phyloP scores from a whole-genome alignment of 2,329 filamentous ascomycete genomes.

The Fusarium austroafricanum region DNA sequence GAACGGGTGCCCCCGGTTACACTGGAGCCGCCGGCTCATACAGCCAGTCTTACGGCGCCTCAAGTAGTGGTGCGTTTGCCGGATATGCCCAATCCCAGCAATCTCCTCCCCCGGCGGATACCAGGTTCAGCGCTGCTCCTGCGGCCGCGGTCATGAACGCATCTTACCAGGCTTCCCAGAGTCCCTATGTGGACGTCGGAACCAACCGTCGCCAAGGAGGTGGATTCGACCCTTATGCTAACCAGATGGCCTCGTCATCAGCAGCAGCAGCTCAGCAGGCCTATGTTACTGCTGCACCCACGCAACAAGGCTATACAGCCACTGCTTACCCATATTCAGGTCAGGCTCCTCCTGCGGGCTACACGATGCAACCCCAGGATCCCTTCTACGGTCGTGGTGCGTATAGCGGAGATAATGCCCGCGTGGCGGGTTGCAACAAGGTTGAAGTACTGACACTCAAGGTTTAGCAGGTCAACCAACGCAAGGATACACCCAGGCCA shows the following conservation, averaged over 20 bases:
- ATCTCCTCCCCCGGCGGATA: constrained; percentile 49
- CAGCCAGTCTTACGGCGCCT: constrained; percentile 45
- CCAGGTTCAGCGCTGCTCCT: constrained; percentile 48
- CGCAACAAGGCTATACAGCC: constrained; percentile 50
- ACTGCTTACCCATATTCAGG: constrained; percentile 50
- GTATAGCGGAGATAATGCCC: constrained; percentile 55
- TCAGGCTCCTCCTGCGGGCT: constrained; percentile 53
- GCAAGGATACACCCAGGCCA: constrained; percentile 58
- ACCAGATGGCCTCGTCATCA: constrained; percentile 47
- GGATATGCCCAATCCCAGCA: constrained; percentile 50
- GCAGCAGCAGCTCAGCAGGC: constrained; percentile 49
- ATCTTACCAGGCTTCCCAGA: constrained; percentile 48
- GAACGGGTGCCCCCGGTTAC: constrained; percentile 62
- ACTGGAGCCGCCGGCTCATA: constrained; percentile 58
- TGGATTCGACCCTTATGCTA: constrained; percentile 50
- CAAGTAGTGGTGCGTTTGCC: constrained; percentile 49
- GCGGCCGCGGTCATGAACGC: constrained; percentile 50
- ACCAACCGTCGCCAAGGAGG: constrained; percentile 50
- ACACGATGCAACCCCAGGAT: constrained; percentile 59
- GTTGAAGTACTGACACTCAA: constrained; percentile 59
- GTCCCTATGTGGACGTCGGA: constrained; percentile 53
- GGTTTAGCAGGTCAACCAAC: constrained; percentile 60
- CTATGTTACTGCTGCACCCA: constrained; percentile 50
- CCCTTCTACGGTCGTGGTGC: constrained; percentile 70
- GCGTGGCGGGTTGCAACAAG: constrained; percentile 18